Conservation (phyloP, 768 basidiomycete species). For the Hysterangium stoloniferum region DNA sequence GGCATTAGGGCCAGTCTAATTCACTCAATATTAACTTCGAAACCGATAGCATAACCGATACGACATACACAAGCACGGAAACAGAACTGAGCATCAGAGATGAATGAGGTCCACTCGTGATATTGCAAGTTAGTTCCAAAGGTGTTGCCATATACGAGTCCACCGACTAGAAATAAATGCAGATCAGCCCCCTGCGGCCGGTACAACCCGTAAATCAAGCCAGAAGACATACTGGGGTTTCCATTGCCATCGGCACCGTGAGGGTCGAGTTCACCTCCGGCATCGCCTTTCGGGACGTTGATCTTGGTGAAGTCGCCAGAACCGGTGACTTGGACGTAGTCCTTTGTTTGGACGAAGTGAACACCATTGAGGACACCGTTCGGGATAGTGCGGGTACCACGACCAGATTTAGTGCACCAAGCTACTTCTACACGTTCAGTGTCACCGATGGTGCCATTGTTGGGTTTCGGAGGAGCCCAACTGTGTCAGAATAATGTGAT, state of each 20-base stretch:
- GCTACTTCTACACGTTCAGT: conserved; percentile 51
- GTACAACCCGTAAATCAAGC: neutral
- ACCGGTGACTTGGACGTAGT: conserved; percentile 34
- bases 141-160: conserved; percentile 32
- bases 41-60: neutral
- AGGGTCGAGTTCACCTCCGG: conserved; percentile 37
- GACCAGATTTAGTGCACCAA: conserved; percentile 42
- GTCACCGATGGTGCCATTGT: conserved; percentile 48
- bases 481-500: conserved; percentile 1
- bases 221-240: conserved; percentile 13
- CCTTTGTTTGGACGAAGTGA: conserved; percentile 37
- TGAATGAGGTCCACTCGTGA: conserved; percentile 40
- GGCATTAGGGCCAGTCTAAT: conserved; percentile 23
- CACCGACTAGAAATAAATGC: conserved; percentile 23
- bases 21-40: neutral
- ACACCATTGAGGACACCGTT: conserved; percentile 32
- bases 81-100: conserved; percentile 36
- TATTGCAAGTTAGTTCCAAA: conserved; percentile 31
- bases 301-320: conserved; percentile 33
- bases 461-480: conserved; percentile 28
- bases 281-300: conserved; percentile 29
- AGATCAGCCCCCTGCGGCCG: no score
- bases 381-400: conserved; percentile 35
- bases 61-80: conserved; percentile 28
- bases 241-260: conserved; percentile 36